Percentiles rank a stretch among this genome's conserved stretches.
These are phyloP conservation scores for Pluteus cervinus DNA, from an alignment of 768 basidiomycete genomes.

Conservation along the genomic window DNA sequence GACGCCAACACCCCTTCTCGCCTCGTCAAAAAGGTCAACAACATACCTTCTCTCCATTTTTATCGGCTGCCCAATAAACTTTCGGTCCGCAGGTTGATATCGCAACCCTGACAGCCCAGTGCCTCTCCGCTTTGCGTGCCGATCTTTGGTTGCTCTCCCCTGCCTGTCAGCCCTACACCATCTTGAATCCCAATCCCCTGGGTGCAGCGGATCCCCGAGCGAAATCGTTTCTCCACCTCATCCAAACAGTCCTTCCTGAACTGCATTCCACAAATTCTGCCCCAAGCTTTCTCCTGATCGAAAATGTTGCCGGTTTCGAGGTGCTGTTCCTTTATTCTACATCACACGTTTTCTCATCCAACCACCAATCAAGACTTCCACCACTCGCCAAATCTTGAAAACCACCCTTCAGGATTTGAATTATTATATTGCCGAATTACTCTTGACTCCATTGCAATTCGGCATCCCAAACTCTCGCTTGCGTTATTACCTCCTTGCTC, in stretches of 20 bases:
- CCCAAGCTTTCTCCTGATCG: constrained; percentile 60
- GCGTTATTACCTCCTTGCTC: constrained; percentile 76
- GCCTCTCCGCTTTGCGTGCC: constrained; percentile 42
- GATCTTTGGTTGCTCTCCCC: constrained; percentile 77
- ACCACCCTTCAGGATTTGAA: constrained; percentile 45
- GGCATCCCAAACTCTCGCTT: constrained; percentile 79
- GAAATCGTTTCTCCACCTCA: constrained; percentile 66
- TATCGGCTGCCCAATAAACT: not conserved
- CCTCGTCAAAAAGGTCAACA: constrained; percentile 44
- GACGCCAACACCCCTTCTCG: constrained; percentile 46
- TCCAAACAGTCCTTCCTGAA: constrained; percentile 56
- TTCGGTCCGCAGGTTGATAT: constrained; percentile 48
- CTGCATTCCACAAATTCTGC: constrained; percentile 37
- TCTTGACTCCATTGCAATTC: constrained; percentile 73
- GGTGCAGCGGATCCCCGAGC: constrained; percentile 71
- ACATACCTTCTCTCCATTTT: constrained; percentile 1
- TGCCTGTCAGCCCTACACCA: constrained; percentile 81
- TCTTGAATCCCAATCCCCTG: constrained; percentile 67
- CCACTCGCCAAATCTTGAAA: constrained; percentile 51
- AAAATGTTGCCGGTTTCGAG: constrained; percentile 84
- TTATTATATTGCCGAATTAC: constrained; percentile 54
- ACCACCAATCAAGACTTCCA: constrained; percentile 46
- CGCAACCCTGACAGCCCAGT: constrained; percentile 40
- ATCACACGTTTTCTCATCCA: constrained; percentile 3
- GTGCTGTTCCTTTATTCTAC: constrained; percentile 27